Conservation (phyloP, 2,329 filamentous ascomycete genomes). For the Thelonectria rubi region DNA sequence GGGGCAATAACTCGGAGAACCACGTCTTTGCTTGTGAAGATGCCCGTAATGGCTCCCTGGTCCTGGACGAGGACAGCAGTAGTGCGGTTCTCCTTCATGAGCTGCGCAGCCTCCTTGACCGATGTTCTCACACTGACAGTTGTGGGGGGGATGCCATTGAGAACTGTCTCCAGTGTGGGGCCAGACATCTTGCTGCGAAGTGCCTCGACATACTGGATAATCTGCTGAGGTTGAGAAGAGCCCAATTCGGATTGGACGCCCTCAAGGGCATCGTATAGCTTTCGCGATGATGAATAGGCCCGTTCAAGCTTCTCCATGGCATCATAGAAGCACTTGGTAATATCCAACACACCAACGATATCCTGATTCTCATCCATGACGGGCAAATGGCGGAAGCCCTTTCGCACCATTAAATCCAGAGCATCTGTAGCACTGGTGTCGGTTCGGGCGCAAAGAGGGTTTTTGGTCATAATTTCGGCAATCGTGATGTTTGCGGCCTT, state of each 20-base stretch:
- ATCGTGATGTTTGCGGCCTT: slow-evolving; percentile 93
- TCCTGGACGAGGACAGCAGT: slow-evolving; percentile 97
- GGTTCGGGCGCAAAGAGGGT: slow-evolving; percentile 94
- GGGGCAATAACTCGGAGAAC: slow-evolving; percentile 97
- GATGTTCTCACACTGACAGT: slow-evolving; percentile 96
- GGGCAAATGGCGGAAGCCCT: slow-evolving; percentile 95
- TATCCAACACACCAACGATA: slow-evolving; percentile 96
- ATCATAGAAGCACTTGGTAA: slow-evolving; percentile 99
- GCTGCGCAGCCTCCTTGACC: slow-evolving; percentile 90
- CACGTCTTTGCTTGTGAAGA: slow-evolving; percentile 99
- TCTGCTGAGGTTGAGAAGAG: slow-evolving; percentile 95
- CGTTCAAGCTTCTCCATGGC: slow-evolving; percentile 99
- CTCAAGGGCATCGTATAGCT: slow-evolving; percentile 96
- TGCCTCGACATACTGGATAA: slow-evolving; percentile 98
- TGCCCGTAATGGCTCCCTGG: slow-evolving; percentile 95
- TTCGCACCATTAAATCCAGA: slow-evolving; percentile 96
- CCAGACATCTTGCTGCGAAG: slow-evolving; percentile 97
- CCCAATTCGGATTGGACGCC: slow-evolving; percentile 97
- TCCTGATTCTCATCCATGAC: slow-evolving; percentile 99
- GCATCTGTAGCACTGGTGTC: slow-evolving; percentile 98
- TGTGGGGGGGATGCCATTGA: slow-evolving; percentile 90
- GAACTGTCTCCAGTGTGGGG: slow-evolving; percentile 91
- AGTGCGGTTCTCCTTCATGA: slow-evolving; percentile 99
- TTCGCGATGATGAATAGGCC: slow-evolving; percentile 96
- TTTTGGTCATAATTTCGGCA: slow-evolving; percentile 99